phyloP scores from a whole-genome alignment of 2,329 filamentous ascomycete species.

The Truncatella angustata region DNA sequence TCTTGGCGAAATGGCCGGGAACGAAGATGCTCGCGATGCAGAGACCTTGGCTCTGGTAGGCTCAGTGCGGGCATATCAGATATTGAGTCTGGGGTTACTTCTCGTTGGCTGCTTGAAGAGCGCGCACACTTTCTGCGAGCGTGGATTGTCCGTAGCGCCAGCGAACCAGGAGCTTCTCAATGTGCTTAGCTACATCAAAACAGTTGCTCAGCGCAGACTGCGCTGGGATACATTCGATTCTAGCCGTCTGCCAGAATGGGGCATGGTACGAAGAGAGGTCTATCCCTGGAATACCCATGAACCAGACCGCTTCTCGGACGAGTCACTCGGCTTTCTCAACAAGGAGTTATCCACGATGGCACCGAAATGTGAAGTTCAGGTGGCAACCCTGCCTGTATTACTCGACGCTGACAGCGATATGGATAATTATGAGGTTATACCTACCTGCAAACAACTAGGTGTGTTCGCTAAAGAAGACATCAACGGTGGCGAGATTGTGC shows the following conservation, averaged over 20 bases:
- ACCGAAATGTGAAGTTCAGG: slow-evolving; percentile 77
- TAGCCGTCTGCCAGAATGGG: slow-evolving; percentile 64
- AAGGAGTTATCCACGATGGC: slow-evolving; percentile 65
- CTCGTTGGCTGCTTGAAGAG: slow-evolving; percentile 68
- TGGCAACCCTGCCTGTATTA: slow-evolving; percentile 73
- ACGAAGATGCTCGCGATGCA: slow-evolving; percentile 16
- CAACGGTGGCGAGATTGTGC: slow-evolving; percentile 68
- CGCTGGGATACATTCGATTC: slow-evolving; percentile 46
- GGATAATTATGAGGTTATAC: slow-evolving; percentile 47
- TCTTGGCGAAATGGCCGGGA: slow-evolving; percentile 28
- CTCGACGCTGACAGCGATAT: slow-evolving; percentile 52
- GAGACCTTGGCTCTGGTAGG: slow-evolving; percentile 30
- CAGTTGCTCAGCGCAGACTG: slow-evolving; percentile 48
- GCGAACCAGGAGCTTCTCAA: slow-evolving; percentile 54
- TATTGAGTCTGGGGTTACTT: slow-evolving; percentile 56
- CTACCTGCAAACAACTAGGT: slow-evolving; percentile 75
- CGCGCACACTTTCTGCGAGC: slow-evolving; percentile 62
- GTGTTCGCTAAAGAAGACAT: slow-evolving; percentile 87
- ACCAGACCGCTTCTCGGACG: slow-evolving; percentile 67
- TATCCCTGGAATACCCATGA: slow-evolving; percentile 69
- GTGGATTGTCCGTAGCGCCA: slow-evolving; percentile 56
- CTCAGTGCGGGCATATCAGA: slow-evolving; percentile 58
- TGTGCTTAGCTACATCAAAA: slow-evolving; percentile 52
- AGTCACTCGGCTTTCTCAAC: slow-evolving; percentile 72
- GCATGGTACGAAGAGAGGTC: slow-evolving; percentile 67